Conservation (phyloP, 441 rosid species). For the Aleurites moluccanus region DNA sequence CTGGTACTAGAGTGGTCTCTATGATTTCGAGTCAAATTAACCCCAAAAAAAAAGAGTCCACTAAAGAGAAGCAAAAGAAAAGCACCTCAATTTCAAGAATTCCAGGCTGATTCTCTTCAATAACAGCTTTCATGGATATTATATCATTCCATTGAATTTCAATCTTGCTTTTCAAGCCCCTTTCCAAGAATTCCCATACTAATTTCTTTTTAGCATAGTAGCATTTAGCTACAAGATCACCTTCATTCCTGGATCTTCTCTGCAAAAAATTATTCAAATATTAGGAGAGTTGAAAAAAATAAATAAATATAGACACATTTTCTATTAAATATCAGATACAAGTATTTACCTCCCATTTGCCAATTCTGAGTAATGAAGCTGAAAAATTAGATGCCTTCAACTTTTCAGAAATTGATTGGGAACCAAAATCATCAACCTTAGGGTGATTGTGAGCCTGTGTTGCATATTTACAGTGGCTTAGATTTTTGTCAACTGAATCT, state of each 20-base stretch:
- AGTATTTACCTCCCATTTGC: constrained; percentile 50
- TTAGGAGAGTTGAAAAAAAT: too few species aligned
- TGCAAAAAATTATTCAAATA: constrained; percentile 13
- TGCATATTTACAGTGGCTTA: neutral
- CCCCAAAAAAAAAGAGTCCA: too few species aligned
- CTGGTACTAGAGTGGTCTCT: too few species aligned
- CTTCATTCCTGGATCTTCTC: constrained; percentile 41
- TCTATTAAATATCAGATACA: neutral
- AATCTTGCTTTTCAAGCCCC: constrained; percentile 44
- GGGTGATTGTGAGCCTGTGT: neutral
- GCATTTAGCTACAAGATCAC: constrained; percentile 56
- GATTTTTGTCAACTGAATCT: neutral
- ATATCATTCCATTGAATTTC: constrained; percentile 62
- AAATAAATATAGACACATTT: neutral
- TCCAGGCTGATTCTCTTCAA: constrained; percentile 33
- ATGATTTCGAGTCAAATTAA: too few species aligned
- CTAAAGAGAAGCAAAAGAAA: neutral
- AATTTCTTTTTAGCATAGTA: constrained; percentile 50
- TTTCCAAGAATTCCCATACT: constrained; percentile 53
- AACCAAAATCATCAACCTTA: neutral
- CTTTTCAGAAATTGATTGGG: constrained; percentile 29
- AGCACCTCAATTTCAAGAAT: constrained; percentile 49
- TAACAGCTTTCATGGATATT: constrained; percentile 33
- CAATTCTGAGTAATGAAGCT: constrained; percentile 40
- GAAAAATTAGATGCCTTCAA: constrained; percentile 45